Percentiles rank a stretch among this genome's conserved stretches.
These are phyloP conservation scores for Chaetothyriales sp. DNA, from an alignment of 2,329 filamentous ascomycete genomes.

Conservation along the genomic window DNA sequence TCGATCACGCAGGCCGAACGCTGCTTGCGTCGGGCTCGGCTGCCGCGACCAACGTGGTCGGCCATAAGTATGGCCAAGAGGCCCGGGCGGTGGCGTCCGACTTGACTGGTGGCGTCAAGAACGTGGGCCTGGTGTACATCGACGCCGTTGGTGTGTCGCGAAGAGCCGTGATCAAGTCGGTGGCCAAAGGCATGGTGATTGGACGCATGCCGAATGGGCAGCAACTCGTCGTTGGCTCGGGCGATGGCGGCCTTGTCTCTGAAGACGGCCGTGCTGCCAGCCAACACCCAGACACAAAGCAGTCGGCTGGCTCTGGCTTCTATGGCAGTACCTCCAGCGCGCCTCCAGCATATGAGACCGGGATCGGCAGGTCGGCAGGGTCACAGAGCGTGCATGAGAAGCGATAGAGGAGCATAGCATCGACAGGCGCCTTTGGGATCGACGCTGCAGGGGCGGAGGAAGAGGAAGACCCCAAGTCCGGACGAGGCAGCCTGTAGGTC, in stretches of 20 bases:
- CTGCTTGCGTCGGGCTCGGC: constrained; percentile 58
- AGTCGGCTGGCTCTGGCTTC: neutral
- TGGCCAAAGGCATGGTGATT: constrained; percentile 78
- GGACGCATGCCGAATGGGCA: constrained; percentile 35
- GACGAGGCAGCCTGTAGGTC: neutral
- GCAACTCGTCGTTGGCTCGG: constrained; percentile 33
- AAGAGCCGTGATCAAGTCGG: constrained; percentile 78
- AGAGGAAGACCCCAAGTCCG: too few species aligned
- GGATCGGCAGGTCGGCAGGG: constrained; percentile 18
- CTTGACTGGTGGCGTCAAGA: constrained; percentile 77
- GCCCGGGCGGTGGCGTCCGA: constrained; percentile 63
- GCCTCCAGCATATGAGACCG: constrained; percentile 14
- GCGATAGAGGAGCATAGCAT: constrained; percentile 4
- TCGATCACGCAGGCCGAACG: constrained; percentile 71
- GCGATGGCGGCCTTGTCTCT: constrained; percentile 28
- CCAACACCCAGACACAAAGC: neutral
- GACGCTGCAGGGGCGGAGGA: too few species aligned
- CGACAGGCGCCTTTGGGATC: too few species aligned
- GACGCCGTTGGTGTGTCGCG: constrained; percentile 87
- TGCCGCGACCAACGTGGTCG: constrained; percentile 72
- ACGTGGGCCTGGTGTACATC: constrained; percentile 92
- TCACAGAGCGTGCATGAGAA: constrained; percentile 16
- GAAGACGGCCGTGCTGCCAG: constrained; percentile 12
- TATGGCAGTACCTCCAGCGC: constrained; percentile 5
- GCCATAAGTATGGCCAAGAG: constrained; percentile 77